phyloP scores from a whole-genome alignment of 2,329 filamentous ascomycete species.

The Ophiostoma perfectum region DNA sequence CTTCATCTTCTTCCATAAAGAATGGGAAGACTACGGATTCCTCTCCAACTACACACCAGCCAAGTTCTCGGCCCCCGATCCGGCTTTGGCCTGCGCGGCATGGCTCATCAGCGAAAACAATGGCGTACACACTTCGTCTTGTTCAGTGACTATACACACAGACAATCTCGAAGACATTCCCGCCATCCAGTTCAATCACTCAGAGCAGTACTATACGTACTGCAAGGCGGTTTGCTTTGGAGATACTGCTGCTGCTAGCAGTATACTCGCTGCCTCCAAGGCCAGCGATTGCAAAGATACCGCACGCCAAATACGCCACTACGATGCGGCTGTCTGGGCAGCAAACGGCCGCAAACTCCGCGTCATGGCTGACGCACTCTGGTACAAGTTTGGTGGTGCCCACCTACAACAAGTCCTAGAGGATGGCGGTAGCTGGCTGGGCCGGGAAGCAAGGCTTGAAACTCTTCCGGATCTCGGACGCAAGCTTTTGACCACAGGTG shows the following conservation, averaged over 20 bases:
- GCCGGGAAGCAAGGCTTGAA: neutral
- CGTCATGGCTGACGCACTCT: neutral
- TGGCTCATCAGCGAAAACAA: neutral
- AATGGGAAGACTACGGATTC: neutral
- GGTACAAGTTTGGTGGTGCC: neutral
- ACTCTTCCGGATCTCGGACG: neutral
- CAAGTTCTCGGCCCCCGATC: neutral
- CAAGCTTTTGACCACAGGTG: neutral
- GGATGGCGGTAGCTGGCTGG: neutral
- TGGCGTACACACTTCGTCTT: no score
- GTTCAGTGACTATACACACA: no score
- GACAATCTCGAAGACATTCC: neutral
- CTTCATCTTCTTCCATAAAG: neutral
- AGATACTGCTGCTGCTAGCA: neutral
- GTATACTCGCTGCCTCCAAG: neutral
- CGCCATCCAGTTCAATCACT: neutral
- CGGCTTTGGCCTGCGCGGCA: neutral
- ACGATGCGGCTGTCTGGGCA: neutral
- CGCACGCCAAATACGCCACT: neutral
- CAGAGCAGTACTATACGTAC: neutral
- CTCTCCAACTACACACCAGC: neutral
- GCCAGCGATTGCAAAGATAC: neutral
- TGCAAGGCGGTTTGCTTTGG: neutral
- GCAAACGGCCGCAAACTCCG: neutral
- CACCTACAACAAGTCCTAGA: neutral